Conservation (phyloP, 1,284 basidiomycete species). For the Ustilago sp. region DNA sequence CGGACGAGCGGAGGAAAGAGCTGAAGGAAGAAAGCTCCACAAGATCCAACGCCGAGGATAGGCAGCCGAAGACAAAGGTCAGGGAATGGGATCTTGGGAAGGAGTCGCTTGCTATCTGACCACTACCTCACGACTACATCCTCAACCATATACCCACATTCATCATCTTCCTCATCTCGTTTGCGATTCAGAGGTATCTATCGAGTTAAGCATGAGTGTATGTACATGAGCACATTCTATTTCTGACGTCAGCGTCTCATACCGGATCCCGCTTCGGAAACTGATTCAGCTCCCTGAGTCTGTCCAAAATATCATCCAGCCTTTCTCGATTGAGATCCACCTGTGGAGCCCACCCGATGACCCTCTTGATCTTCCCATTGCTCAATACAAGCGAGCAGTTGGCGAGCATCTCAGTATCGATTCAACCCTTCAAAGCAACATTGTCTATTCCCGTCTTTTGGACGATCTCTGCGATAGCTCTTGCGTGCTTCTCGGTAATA, state of each 20-base stretch:
- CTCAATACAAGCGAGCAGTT: constrained; percentile 43
- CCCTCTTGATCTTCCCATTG: constrained; percentile 38
- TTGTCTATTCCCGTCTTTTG: constrained; percentile 13
- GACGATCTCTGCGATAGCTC: constrained; percentile 24
- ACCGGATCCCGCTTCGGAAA: constrained; percentile 16
- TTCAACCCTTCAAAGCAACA: constrained; percentile 19
- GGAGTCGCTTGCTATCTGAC: constrained; percentile 17
- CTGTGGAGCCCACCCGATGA: constrained; percentile 44
- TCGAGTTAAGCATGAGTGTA: neutral
- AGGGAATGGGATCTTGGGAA: constrained; percentile 50
- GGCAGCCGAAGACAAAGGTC: constrained; percentile 12
- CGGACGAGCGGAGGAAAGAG: neutral
- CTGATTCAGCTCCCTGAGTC: constrained; percentile 25
- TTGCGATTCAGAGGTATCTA: neutral
- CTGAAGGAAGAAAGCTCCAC: neutral
- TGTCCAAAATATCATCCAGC: constrained; percentile 33
- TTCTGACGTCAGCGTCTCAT: neutral
- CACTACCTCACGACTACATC: neutral
- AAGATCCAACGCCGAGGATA: neutral
- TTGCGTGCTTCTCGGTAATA: constrained; percentile 54
- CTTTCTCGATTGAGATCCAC: constrained; percentile 11
- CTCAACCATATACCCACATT: neutral
- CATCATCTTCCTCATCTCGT: neutral
- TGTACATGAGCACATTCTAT: neutral
- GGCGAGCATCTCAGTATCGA: constrained; percentile 45